Evolutionary conservation across 164 flowering plant species (phyloP).

Genomic region (Warburgia ugandensis): DNA sequence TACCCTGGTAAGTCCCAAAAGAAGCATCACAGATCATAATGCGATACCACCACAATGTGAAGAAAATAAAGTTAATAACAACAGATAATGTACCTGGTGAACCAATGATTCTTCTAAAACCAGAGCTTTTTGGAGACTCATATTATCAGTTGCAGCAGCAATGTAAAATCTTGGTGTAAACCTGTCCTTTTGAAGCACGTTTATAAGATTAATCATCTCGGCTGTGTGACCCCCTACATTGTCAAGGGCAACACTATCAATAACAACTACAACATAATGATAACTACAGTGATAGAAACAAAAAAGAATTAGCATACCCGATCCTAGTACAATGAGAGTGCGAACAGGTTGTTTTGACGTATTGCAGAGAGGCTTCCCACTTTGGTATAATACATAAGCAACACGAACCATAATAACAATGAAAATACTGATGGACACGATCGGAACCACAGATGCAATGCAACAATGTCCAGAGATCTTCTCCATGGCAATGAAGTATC

Average conservation of each 20-base stretch:
- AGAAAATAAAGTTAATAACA: not conserved
- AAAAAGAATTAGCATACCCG: slow-evolving; percentile 34
- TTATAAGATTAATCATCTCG: slow-evolving; percentile 84
- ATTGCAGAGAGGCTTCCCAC: slow-evolving; percentile 32
- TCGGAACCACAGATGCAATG: slow-evolving; percentile 1
- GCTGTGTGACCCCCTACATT: slow-evolving; percentile 91
- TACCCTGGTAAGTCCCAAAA: no score
- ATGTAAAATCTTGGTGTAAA: slow-evolving; percentile 65
- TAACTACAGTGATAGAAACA: not conserved
- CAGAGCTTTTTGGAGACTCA: slow-evolving; percentile 94
- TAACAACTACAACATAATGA: not conserved
- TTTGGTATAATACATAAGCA: slow-evolving; percentile 33
- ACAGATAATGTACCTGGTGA: slow-evolving; percentile 29
- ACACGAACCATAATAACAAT: slow-evolving; percentile 32
- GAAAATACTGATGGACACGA: slow-evolving; percentile 8
- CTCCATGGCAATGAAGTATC: slow-evolving; percentile 9
- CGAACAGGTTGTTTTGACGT: slow-evolving; percentile 24
- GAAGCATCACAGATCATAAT: no score
- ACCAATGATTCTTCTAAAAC: slow-evolving; percentile 43
- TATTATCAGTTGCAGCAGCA: slow-evolving; percentile 85
- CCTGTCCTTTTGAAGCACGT: slow-evolving; percentile 51
- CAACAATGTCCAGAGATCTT: not conserved
- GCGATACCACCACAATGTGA: no score
- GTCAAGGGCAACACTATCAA: slow-evolving; percentile 4
- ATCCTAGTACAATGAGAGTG: slow-evolving; percentile 75